phyloP scores from a whole-genome alignment of 768 basidiomycete genomes.

The Leucogyrophana mollusca region DNA sequence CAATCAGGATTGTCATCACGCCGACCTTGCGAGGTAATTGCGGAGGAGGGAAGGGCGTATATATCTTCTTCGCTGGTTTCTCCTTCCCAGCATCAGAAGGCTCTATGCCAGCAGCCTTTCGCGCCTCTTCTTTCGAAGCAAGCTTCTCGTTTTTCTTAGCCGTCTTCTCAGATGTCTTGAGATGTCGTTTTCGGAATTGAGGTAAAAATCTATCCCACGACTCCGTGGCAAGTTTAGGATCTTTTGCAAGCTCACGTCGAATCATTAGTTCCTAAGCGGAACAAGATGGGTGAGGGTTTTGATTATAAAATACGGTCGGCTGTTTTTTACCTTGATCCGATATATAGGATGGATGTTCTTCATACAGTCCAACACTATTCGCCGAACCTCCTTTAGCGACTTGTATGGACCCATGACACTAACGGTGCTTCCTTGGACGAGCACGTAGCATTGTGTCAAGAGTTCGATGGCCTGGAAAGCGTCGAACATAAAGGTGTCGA shows the following conservation, averaged over 20 bases:
- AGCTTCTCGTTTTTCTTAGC: conserved; percentile 80
- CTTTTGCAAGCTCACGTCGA: conserved; percentile 94
- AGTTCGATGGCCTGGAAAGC: conserved; percentile 88
- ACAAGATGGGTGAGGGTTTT: neutral
- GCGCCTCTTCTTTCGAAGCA: conserved; percentile 58
- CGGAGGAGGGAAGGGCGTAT: conserved; percentile 98
- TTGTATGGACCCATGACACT: conserved; percentile 98
- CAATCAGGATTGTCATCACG: neutral
- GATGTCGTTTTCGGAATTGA: conserved; percentile 89
- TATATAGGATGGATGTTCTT: conserved; percentile 99
- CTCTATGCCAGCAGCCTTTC: conserved; percentile 64
- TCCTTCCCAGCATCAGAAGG: conserved; percentile 34
- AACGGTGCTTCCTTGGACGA: conserved; percentile 98
- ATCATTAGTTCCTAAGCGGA: conserved; percentile 96
- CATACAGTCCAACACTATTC: conserved; percentile 99
- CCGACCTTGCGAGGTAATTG: conserved; percentile 88
- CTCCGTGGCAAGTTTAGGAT: conserved; percentile 91
- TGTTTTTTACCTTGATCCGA: conserved; percentile 90
- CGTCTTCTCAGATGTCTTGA: conserved; percentile 94
- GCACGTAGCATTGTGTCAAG: conserved; percentile 92
- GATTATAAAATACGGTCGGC: too few relatives aligned
- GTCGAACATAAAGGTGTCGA: conserved; percentile 3
- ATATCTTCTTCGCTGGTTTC: conserved; percentile 79
- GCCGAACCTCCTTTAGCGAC: conserved; percentile 90
- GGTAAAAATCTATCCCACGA: conserved; percentile 98